phyloP scores from a whole-genome alignment of 768 basidiomycete genomes.

The Phaeolepiota aurea region DNA sequence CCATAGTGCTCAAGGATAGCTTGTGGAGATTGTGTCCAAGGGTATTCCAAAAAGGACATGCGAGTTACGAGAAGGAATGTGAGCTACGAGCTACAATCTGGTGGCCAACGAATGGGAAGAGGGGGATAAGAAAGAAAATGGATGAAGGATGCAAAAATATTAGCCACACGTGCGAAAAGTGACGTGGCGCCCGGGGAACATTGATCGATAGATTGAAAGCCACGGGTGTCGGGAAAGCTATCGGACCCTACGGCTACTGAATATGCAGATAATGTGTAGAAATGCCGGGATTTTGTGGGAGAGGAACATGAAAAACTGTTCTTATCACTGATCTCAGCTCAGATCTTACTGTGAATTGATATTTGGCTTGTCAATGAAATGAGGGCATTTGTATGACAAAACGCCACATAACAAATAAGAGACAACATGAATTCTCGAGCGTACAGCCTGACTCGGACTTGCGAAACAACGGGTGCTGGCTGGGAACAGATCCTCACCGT shows the following conservation, averaged over 20 bases:
- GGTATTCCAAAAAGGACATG: constrained; percentile 46
- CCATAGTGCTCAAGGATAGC: constrained; percentile 68
- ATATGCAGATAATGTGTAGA: too few relatives aligned
- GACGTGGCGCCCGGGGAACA: constrained; percentile 26
- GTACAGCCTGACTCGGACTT: constrained; percentile 19
- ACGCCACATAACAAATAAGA: constrained; percentile 32
- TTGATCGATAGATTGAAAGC: not conserved
- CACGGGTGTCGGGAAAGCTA: not conserved
- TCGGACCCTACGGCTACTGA: not conserved
- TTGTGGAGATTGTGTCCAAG: constrained; percentile 70
- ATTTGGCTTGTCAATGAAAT: too few relatives aligned
- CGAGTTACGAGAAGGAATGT: constrained; percentile 12
- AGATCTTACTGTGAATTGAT: too few relatives aligned
- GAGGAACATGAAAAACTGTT: too few relatives aligned
- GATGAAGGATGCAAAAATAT: constrained; percentile 14
- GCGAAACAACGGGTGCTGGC: constrained; percentile 7
- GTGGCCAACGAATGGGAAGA: constrained; percentile 10
- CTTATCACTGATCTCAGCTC: too few relatives aligned
- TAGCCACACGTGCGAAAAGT: constrained; percentile 25
- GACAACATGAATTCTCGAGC: constrained; percentile 23
- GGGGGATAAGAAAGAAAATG: constrained; percentile 6
- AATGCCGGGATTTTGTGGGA: too few relatives aligned
- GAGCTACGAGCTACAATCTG: constrained; percentile 5
- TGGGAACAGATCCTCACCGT: constrained; percentile 4
- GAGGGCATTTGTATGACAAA: too few relatives aligned